Evolutionary conservation across 805 yeast genomes (phyloP), one percentile per base, ranked within the genome.

Genomic region (Hanseniaspora clermontiae): DNA sequence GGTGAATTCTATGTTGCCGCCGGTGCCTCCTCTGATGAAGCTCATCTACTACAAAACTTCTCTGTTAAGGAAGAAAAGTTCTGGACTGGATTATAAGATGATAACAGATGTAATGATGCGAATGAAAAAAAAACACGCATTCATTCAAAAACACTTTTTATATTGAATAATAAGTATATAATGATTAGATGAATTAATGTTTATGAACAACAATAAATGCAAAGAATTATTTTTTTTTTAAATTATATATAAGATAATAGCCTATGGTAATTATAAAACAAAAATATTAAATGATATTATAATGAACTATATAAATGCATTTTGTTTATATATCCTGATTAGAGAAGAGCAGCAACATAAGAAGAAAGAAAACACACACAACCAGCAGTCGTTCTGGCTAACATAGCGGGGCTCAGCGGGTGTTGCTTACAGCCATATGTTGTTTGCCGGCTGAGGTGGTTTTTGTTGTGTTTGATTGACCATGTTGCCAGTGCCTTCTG

Each of bases 1-100:
- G 86, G 80, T 54, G 68, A 67, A 8, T 81, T 80, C 66, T 67
- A 70, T 17, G 76, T 76, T 11, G 67, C 71, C 45, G 76, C 78
- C 24, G 82, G 81, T 50, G 67, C 71, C 60, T 63, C 70, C 2
- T 64, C 66, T 58, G 69, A 61, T 51, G 69, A 65, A 47, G 55
- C 64, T 53, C 62, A 60, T 52, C 55, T 66, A 52, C 58, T 58
- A 48, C 64, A 60, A 53, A 49, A 57, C 40, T 66, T 67, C 54
- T 58, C 57, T 6, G 59, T 67, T 39, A 55, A 59, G 46, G 59
- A 60, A 49, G 59, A 63, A 29, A 58, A 59, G 52, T 61, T 60
- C 62, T 66, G 69, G 69, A 51, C 6, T 1, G 61, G 61, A 40
- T 55, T 59, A 38, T 59, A 42, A 52, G 11, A 14, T 1, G 20